Percentiles rank a stretch among this genome's conserved stretches.
These are phyloP conservation scores for Lecanicillium sp. DNA, from an alignment of 2,329 filamentous ascomycete species.

Conservation along the genomic window DNA sequence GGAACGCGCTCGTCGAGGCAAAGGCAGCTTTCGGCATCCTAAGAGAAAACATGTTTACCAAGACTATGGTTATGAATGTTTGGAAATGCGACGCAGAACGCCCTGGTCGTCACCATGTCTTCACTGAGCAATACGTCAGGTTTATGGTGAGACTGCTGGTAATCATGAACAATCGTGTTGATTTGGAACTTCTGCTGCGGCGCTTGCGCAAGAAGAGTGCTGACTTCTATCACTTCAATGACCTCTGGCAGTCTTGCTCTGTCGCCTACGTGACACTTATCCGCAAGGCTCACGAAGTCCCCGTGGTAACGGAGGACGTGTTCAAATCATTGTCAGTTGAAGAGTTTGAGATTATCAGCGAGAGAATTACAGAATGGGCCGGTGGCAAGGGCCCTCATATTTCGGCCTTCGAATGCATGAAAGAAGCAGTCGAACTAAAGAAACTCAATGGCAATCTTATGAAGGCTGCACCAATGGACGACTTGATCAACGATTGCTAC, in stretches of 20 bases:
- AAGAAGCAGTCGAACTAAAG: constrained; percentile 53
- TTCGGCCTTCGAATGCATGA: constrained; percentile 47
- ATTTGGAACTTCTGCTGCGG: constrained; percentile 71
- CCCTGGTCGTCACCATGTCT: constrained; percentile 83
- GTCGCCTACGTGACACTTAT: constrained; percentile 48
- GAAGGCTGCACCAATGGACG: constrained; percentile 80
- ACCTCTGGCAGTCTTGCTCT: constrained; percentile 54
- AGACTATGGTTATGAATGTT: constrained; percentile 90
- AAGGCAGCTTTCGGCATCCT: constrained; percentile 76
- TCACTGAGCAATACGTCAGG: constrained; percentile 77
- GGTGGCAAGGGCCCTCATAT: constrained; percentile 32
- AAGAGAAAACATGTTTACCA: constrained; percentile 69
- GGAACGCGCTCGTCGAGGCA: constrained; percentile 56
- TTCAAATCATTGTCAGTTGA: constrained; percentile 50
- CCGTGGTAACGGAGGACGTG: constrained; percentile 42
- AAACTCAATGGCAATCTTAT: constrained; percentile 80
- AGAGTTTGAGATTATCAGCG: constrained; percentile 52
- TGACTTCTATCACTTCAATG: constrained; percentile 61
- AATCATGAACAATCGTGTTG: constrained; percentile 66
- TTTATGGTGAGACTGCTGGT: constrained; percentile 74
- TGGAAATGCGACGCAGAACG: constrained; percentile 89
- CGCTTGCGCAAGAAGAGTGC: constrained; percentile 75
- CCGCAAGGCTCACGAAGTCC: constrained; percentile 42
- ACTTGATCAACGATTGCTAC: constrained; percentile 89
- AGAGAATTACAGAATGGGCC: constrained; percentile 51